Evolutionary conservation across 495 filamentous ascomycete species (phyloP).

Genomic region (Neurospora terricola): DNA sequence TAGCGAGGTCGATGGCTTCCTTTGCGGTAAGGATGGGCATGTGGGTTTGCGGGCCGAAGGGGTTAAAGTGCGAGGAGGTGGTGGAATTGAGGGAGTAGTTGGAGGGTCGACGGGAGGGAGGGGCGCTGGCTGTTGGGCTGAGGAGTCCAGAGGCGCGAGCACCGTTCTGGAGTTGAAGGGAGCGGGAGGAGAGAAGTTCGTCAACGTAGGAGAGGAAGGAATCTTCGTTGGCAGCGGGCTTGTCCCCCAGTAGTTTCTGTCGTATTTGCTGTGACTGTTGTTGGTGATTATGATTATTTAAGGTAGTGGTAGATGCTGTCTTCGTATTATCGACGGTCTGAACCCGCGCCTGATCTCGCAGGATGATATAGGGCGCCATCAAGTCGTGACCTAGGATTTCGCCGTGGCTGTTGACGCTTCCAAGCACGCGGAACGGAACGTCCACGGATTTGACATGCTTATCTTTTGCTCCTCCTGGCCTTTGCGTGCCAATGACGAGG

Average conservation of each 20-base stretch:
- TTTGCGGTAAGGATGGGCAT: constrained; percentile 47
- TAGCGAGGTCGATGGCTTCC: constrained; percentile 84
- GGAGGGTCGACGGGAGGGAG: constrained; percentile 47
- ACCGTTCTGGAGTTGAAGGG: constrained; percentile 34
- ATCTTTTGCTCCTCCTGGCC: constrained; percentile 64
- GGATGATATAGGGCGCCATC: constrained; percentile 84
- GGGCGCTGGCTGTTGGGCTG: constrained; percentile 51
- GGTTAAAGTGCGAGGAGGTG: constrained; percentile 5
- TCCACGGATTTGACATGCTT: constrained; percentile 86
- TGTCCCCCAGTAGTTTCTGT: constrained; percentile 1
- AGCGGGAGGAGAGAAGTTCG: constrained; percentile 57
- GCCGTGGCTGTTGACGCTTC: constrained; percentile 65
- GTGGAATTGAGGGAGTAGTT: constrained; percentile 25
- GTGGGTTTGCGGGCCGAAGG: constrained; percentile 4
- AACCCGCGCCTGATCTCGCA: constrained; percentile 73
- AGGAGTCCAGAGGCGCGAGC: constrained; percentile 46
- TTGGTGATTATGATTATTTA: constrained; percentile 1
- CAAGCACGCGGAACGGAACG: constrained; percentile 88
- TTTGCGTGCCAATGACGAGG: constrained; percentile 83
- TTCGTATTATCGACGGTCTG: constrained; percentile 32
- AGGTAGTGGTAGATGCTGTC: background rate
- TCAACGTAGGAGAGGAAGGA: constrained; percentile 75
- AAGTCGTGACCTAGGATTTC: constrained; percentile 69
- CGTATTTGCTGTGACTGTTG: constrained; percentile 5
- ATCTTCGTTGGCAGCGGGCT: constrained; percentile 28